A percentile compares a stretch with the other conserved stretches of the same genome.
Evolutionary conservation across 2,329 filamentous ascomycete genomes (phyloP).

Genomic region (Sordariomycetes sp.): DNA sequence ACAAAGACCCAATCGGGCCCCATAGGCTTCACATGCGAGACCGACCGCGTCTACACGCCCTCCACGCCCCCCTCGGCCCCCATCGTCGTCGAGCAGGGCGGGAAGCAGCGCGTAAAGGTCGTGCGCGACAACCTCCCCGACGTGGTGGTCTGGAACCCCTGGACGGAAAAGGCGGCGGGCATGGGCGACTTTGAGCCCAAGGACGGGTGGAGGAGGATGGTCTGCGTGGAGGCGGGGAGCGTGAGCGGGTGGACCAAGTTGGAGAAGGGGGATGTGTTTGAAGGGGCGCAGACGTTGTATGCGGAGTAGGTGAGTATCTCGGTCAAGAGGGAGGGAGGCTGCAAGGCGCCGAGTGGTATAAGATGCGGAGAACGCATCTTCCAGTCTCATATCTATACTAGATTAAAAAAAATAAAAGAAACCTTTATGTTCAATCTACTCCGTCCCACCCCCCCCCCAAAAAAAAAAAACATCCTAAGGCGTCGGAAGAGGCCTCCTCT

Average conservation of each 20-base stretch:
- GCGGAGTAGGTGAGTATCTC: neutral
- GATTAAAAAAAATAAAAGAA: slow-evolving; percentile 2
- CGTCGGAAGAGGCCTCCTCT: slow-evolving; percentile 12
- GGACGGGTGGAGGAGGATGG: slow-evolving; percentile 82
- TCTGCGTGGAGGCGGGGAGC: slow-evolving; percentile 84
- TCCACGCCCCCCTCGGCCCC: slow-evolving; percentile 43
- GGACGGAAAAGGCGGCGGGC: slow-evolving; percentile 67
- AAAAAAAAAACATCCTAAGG: neutral
- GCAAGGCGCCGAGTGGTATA: neutral
- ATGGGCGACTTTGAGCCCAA: slow-evolving; percentile 85
- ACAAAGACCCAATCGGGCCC: slow-evolving; percentile 51
- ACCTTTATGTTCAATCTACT: neutral
- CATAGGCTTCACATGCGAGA: slow-evolving; percentile 63
- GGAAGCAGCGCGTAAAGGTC: slow-evolving; percentile 55
- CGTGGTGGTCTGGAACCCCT: slow-evolving; percentile 95
- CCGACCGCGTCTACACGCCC: slow-evolving; percentile 78
- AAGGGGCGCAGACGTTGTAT: slow-evolving; percentile 44
- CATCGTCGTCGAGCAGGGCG: slow-evolving; percentile 48
- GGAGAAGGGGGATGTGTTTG: slow-evolving; percentile 61
- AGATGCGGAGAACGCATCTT: neutral
- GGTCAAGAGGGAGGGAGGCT: neutral
- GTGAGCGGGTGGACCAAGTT: slow-evolving; percentile 74
- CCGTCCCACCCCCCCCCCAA: neutral
- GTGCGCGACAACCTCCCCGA: slow-evolving; percentile 76
- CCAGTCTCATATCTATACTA: neutral